Conservation (phyloP, 2,329 filamentous ascomycete genomes). For the Botryotinia globosa region DNA sequence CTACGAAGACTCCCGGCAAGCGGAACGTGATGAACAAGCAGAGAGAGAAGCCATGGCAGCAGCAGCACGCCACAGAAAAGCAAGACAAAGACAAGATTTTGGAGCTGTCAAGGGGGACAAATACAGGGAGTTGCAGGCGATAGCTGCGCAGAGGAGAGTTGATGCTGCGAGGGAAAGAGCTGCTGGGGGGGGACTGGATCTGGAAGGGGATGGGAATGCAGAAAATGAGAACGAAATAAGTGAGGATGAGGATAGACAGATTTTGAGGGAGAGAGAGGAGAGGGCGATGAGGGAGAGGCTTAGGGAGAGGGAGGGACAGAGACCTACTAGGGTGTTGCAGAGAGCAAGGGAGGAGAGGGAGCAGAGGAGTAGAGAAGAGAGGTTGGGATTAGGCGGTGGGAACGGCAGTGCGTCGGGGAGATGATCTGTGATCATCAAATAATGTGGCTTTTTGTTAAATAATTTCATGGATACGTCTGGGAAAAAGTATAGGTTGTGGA, state of each 20-base stretch:
- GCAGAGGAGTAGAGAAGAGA: conserved; percentile 38
- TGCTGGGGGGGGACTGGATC: neutral
- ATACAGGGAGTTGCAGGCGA: neutral
- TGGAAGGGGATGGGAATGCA: neutral
- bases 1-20: conserved; percentile 58
- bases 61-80: neutral
- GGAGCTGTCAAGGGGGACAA: neutral
- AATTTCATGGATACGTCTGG: neutral
- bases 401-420: conserved; percentile 21
- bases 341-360: conserved; percentile 31
- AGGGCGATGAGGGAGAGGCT: neutral
- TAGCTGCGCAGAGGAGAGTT: conserved; percentile 23
- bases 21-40: conserved; percentile 29
- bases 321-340: conserved; percentile 23
- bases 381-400: conserved; percentile 37
- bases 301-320: conserved; percentile 29
- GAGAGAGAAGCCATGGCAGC: neutral
- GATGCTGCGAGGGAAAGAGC: conserved; percentile 8
- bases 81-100: neutral
- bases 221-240: conserved; percentile 15
- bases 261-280: conserved; percentile 13
- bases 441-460: neutral
- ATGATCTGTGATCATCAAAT: neutral
- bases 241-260: conserved; percentile 23
- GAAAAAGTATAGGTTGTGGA: neutral